These are phyloP conservation scores for Kodamaea hsintzibuensis DNA, from an alignment of 805 yeast genomes.

Conservation along the genomic window DNA sequence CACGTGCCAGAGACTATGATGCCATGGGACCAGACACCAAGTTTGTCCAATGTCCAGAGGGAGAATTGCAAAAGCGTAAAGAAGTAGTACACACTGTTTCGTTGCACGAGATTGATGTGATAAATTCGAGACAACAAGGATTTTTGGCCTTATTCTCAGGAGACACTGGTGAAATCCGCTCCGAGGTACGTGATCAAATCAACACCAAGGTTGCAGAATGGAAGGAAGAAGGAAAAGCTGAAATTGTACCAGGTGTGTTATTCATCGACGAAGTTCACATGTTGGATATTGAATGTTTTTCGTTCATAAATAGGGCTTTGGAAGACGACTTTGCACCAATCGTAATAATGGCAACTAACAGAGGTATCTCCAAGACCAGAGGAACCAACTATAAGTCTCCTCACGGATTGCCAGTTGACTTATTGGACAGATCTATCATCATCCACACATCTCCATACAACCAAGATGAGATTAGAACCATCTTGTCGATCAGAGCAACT, in stretches of 20 bases:
- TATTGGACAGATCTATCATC: constrained; percentile 90
- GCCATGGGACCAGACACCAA: constrained; percentile 98
- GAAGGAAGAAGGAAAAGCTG: constrained; percentile 99
- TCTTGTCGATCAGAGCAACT: constrained; percentile 84
- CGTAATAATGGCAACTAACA: constrained; percentile 96
- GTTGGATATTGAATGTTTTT: constrained; percentile 96
- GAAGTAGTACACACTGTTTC: constrained; percentile 98
- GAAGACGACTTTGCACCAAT: constrained; percentile 97
- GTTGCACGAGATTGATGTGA: constrained; percentile 94
- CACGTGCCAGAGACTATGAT: constrained; percentile 96
- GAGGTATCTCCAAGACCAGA: constrained; percentile 91
- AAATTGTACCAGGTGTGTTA: constrained; percentile 94
- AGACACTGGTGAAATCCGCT: constrained; percentile 95
- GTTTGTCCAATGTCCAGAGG: constrained; percentile 98
- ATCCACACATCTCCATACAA: constrained; percentile 81
- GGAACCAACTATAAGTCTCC: constrained; percentile 94
- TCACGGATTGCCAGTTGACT: constrained; percentile 95
- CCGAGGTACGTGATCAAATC: constrained; percentile 94
- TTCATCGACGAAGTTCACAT: constrained; percentile 98
- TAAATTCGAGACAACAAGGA: constrained; percentile 97
- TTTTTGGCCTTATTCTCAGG: constrained; percentile 94
- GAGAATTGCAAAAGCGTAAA: constrained; percentile 94
- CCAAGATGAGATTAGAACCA: constrained; percentile 82
- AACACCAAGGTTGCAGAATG: constrained; percentile 96
- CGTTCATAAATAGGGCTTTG: constrained; percentile 91